These are phyloP conservation scores for Termitomyces sp. DNA, from an alignment of 768 basidiomycete species.

Conservation along the genomic window DNA sequence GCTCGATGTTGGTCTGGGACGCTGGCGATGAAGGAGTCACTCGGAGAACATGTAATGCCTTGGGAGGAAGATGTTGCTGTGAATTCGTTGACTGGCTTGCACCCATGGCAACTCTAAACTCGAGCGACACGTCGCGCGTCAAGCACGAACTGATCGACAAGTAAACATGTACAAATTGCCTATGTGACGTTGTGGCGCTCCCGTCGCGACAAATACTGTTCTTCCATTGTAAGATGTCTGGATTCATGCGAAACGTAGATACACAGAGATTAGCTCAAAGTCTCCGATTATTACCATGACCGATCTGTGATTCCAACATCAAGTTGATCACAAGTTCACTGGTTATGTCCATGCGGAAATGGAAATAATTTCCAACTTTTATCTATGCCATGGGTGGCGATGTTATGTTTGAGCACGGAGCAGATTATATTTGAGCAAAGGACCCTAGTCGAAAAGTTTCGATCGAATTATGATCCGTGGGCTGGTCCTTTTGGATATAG, in stretches of 20 bases:
- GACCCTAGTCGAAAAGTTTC: not conserved
- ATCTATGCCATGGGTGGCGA: too few species aligned
- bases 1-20: constrained; percentile 76
- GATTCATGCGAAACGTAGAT: not conserved
- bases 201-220: not conserved
- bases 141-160: not conserved
- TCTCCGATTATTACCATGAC: too few species aligned
- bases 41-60: constrained; percentile 80
- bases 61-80: constrained; percentile 43
- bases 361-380: too few species aligned
- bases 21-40: constrained; percentile 90
- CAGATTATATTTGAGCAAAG: not conserved
- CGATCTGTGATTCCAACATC: not conserved
- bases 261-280: too few species aligned
- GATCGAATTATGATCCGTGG: not conserved
- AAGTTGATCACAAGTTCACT: not conserved
- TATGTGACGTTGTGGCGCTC: not conserved
- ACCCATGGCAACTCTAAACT: constrained; percentile 48
- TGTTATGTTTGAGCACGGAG: not conserved
- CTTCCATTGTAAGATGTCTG: not conserved
- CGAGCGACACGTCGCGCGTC: not conserved
- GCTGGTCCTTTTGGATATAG: not conserved
- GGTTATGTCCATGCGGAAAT: too few species aligned
- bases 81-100: constrained; percentile 61
- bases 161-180: constrained; percentile 8